Percentiles rank a stretch among this genome's conserved stretches.
phyloP scores from a whole-genome alignment of 257 asterid genomes.

The Capsicum baccatum region DNA sequence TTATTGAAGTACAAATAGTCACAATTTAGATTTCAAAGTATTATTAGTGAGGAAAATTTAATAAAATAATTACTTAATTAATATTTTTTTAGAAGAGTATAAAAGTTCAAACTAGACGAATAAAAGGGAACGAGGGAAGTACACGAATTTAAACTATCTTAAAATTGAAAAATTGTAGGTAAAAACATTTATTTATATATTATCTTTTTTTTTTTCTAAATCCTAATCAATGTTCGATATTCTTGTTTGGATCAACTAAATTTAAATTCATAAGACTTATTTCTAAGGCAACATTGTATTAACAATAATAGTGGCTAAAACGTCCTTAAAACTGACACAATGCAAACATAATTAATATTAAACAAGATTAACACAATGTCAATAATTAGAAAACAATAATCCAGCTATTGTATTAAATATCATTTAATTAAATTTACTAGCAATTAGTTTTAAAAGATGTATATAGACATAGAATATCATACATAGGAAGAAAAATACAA shows the following conservation, averaged over 20 bases:
- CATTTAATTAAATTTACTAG: not conserved
- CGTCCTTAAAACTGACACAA: not conserved
- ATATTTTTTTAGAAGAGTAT: not conserved
- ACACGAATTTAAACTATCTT: not conserved
- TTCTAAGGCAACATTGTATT: not conserved
- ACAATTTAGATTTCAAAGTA: not conserved
- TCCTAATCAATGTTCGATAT: fast-evolving
- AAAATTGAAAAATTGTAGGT: not conserved
- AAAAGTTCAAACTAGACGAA: not conserved
- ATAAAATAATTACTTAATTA: not conserved
- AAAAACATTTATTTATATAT: not conserved
- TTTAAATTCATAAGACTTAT: fast-evolving
- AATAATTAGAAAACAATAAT: slow-evolving; percentile 19
- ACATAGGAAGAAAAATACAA: not conserved
- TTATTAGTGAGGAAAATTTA: not conserved
- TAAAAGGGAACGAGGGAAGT: not conserved
- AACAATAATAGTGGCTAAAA: not conserved
- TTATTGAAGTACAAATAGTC: not conserved
- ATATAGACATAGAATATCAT: not conserved
- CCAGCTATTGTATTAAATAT: not conserved
- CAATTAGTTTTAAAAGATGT: not conserved
- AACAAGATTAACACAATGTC: not conserved
- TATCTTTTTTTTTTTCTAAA: not conserved
- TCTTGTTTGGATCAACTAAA: not conserved
- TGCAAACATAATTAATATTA: not conserved